phyloP scores from a whole-genome alignment of 1,139 yeast species.

The Geotrichum fermentans region DNA sequence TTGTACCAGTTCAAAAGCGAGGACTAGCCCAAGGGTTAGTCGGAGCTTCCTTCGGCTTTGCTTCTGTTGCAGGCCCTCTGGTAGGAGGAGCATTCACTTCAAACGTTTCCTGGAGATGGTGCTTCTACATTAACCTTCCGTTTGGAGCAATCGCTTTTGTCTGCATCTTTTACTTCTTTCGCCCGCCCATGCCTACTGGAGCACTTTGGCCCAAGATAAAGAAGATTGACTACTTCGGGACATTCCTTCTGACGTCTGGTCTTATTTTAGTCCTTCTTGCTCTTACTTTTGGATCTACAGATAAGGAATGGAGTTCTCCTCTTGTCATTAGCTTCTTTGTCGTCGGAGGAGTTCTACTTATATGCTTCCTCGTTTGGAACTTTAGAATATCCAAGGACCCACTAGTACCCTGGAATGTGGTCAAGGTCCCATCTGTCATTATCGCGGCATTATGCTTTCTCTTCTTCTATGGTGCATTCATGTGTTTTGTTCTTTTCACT shows the following conservation, averaged over 20 bases:
- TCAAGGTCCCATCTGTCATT: conserved; percentile 39
- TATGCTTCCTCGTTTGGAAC: conserved; percentile 47
- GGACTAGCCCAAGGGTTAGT: conserved; percentile 49
- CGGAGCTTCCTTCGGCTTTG: conserved; percentile 50
- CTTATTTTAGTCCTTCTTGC: conserved; percentile 47
- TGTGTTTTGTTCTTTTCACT: conserved; percentile 44
- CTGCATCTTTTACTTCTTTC: conserved; percentile 47
- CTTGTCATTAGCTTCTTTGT: conserved; percentile 52
- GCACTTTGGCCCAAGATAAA: conserved; percentile 41
- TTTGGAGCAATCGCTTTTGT: conserved; percentile 55
- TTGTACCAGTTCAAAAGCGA: conserved; percentile 56
- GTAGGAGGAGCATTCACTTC: conserved; percentile 64
- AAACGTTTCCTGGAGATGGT: conserved; percentile 71
- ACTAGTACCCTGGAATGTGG: conserved; percentile 44
- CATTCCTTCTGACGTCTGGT: conserved; percentile 42
- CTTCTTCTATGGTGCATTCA: conserved; percentile 45
- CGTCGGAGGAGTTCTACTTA: conserved; percentile 47
- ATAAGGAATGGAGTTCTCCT: conserved; percentile 50
- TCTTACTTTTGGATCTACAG: conserved; percentile 50
- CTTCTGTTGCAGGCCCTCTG: conserved; percentile 61
- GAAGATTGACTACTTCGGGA: conserved; percentile 49
- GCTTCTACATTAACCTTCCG: conserved; percentile 68
- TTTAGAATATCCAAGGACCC: conserved; percentile 46
- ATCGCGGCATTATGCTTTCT: conserved; percentile 42
- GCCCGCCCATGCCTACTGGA: conserved; percentile 51